Conservation (phyloP, 345 rosid genomes). For the Eucalyptus virginea region DNA sequence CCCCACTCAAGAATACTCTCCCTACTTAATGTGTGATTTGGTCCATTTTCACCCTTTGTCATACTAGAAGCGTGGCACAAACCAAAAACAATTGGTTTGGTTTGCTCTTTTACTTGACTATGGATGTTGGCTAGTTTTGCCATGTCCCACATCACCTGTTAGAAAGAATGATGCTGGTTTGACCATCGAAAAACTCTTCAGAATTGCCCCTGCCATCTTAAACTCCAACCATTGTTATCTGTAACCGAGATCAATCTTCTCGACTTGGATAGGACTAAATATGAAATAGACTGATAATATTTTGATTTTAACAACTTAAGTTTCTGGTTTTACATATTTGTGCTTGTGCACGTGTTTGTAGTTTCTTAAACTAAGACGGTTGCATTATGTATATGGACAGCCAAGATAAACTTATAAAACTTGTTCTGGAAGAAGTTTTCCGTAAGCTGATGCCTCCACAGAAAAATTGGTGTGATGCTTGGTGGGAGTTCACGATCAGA, state of each 20-base stretch:
- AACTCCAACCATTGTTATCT: neutral
- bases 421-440: neutral
- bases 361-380: neutral
- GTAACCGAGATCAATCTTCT: neutral
- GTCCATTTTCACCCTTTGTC: too few relatives aligned
- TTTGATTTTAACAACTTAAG: neutral
- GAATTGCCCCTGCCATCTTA: neutral
- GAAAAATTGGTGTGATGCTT: neutral
- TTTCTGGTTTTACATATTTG: neutral
- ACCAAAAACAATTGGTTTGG: too few relatives aligned
- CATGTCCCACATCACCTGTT: accelerated
- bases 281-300: neutral
- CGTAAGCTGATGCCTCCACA: accelerated
- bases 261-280: accelerated
- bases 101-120: neutral
- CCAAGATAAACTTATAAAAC: neutral
- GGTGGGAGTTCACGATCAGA: neutral
- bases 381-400: neutral
- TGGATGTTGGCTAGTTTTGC: too few relatives aligned
- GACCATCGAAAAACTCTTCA: neutral
- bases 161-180: too few relatives aligned
- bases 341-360: neutral
- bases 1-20: too few relatives aligned
- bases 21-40: too few relatives aligned
- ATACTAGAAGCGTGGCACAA: accelerated